These are phyloP conservation scores for Xerocomellus amylosporus DNA, from an alignment of 768 basidiomycete species.

Conservation along the genomic window DNA sequence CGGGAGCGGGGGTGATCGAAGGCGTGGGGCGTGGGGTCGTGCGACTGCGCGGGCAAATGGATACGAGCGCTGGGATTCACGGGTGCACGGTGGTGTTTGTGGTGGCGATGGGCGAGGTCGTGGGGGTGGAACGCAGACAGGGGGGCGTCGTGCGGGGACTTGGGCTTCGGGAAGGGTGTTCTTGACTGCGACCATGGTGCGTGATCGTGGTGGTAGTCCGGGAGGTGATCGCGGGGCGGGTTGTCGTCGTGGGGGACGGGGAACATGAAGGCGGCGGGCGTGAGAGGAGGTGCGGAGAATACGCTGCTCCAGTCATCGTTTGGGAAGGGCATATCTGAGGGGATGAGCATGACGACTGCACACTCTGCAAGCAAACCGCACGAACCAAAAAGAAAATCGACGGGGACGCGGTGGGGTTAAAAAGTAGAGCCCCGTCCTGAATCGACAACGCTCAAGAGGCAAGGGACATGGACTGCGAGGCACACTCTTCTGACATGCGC, in stretches of 20 bases:
- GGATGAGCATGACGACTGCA: too few species aligned
- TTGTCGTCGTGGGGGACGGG: conserved; percentile 33
- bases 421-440: not conserved
- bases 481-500: conserved; percentile 10
- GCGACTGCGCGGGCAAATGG: not conserved
- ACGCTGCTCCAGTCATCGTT: conserved; percentile 52
- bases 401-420: not conserved
- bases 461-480: conserved; percentile 15
- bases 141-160: conserved; percentile 19
- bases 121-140: conserved; percentile 5
- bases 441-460: conserved; percentile 17
- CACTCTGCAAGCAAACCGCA: not conserved
- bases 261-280: conserved; percentile 59
- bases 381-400: conserved; percentile 3
- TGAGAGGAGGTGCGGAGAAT: conserved; percentile 61
- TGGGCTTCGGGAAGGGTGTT: conserved; percentile 26
- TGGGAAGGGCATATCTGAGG: conserved; percentile 24
- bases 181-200: conserved; percentile 31
- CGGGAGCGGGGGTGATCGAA: conserved; percentile 20
- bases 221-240: conserved; percentile 14
- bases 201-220: conserved; percentile 23
- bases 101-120: conserved; percentile 9
- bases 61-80: conserved; percentile 10
- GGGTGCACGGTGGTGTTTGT: conserved; percentile 18
- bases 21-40: conserved; percentile 5